phyloP scores from a whole-genome alignment of 1,284 basidiomycete species.

The Lentinus polychrous region DNA sequence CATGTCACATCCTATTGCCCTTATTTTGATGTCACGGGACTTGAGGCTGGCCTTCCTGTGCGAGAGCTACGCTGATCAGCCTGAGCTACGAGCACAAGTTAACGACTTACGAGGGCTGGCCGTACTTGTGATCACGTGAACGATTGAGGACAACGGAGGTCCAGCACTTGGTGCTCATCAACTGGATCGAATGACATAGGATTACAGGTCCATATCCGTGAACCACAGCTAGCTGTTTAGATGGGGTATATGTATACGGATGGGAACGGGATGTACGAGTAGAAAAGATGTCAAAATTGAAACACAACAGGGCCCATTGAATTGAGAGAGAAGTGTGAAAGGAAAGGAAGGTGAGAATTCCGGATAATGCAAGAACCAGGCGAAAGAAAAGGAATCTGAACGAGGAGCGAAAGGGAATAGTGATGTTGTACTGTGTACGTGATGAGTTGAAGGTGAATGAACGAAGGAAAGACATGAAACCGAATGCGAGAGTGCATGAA shows the following conservation, averaged over 20 bases:
- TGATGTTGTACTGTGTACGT: no score
- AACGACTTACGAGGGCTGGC: no score
- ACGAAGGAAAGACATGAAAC: no score
- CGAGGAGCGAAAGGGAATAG: not conserved
- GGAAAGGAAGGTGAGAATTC: not conserved
- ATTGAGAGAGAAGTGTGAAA: not conserved
- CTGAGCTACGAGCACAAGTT: no score
- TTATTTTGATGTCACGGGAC: no score
- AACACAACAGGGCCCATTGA: not conserved
- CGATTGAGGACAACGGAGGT: no score
- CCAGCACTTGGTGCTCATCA: no score
- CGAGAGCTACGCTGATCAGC: no score
- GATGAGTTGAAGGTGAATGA: no score
- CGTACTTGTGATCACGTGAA: no score
- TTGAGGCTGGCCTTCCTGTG: no score
- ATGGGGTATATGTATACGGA: not conserved
- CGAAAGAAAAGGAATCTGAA: not conserved
- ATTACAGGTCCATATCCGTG: conserved; percentile 1
- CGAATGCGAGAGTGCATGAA: not conserved
- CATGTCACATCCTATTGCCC: no score
- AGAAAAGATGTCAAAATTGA: not conserved
- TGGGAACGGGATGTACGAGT: not conserved
- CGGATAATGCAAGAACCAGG: not conserved
- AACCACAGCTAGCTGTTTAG: not conserved
- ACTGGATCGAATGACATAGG: not conserved